Conservation (phyloP, 163 green algal genomes). For the Prototheca cutis region DNA sequence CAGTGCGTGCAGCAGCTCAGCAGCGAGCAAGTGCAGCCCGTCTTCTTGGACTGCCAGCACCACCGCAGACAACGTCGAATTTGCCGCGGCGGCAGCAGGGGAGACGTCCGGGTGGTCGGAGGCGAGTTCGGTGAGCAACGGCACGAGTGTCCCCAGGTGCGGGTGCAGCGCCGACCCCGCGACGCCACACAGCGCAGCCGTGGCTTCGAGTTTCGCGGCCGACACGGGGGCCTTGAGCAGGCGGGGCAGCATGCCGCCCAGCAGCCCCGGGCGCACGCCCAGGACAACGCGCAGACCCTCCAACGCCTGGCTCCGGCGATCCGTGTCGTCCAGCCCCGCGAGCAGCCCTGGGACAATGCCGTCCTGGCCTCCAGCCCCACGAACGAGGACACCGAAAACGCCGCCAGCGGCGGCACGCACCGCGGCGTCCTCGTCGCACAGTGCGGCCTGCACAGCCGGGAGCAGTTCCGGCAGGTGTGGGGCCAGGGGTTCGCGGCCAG, state of each 20-base stretch:
- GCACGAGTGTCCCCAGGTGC: constrained; percentile 66
- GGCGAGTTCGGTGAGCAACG: constrained; percentile 53
- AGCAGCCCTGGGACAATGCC: constrained; percentile 71
- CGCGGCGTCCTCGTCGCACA: constrained; percentile 65
- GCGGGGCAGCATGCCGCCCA: constrained; percentile 41
- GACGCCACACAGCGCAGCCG: constrained; percentile 68
- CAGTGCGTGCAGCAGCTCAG: constrained; percentile 64
- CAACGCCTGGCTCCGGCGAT: constrained; percentile 31
- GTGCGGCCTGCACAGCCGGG: constrained; percentile 64
- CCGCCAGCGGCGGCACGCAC: constrained; percentile 59
- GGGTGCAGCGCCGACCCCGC: constrained; percentile 51
- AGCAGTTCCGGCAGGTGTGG: constrained; percentile 71
- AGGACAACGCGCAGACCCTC: constrained; percentile 81
- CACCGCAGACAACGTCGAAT: constrained; percentile 16
- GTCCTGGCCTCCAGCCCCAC: constrained; percentile 61
- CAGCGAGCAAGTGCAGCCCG: constrained; percentile 62
- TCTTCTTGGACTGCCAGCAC: constrained; percentile 48
- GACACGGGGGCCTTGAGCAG: constrained; percentile 35
- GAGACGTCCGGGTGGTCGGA: constrained; percentile 25
- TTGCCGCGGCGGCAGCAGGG: constrained; percentile 19
- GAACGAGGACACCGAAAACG: constrained; percentile 71
- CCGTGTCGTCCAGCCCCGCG: constrained; percentile 22
- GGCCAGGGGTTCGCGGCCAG: constrained; percentile 53
- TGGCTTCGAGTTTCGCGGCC: constrained; percentile 41
- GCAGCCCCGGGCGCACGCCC: constrained; percentile 53